phyloP scores from a whole-genome alignment of 148 eudicot genomes.

The Simmondsia chinensis region DNA sequence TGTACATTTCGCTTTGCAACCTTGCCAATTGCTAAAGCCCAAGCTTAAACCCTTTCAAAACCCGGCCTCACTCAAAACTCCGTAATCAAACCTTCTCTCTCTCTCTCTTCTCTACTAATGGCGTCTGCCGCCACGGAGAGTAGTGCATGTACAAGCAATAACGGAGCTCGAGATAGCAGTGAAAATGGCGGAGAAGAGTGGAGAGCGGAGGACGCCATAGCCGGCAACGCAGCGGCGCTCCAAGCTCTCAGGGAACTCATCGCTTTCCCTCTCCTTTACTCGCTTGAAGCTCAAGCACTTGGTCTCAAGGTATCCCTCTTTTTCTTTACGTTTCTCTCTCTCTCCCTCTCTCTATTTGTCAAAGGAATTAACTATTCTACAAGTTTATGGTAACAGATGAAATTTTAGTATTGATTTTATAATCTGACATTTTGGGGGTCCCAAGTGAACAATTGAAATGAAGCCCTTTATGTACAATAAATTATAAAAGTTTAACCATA shows the following conservation, averaged over 20 bases:
- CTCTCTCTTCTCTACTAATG: neutral
- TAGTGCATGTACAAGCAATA: constrained; percentile 6
- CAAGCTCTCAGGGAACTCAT: constrained; percentile 81
- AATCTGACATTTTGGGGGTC: no score
- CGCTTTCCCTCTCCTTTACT: constrained; percentile 44
- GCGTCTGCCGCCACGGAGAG: constrained; percentile 15
- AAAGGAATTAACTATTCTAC: no score
- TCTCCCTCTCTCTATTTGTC: neutral
- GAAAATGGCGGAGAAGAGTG: constrained; percentile 19
- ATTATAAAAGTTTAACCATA: no score
- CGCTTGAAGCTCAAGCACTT: constrained; percentile 44
- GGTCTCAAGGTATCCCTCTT: constrained; percentile 48
- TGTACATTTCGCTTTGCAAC: no score
- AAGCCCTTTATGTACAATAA: no score
- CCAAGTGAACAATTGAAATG: no score
- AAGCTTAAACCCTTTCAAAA: no score
- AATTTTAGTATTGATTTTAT: no score
- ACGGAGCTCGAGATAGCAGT: no score
- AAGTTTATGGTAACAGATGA: no score
- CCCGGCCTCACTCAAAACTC: neutral
- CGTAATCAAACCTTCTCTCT: neutral
- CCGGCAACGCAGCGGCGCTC: constrained; percentile 69
- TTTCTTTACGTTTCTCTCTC: neutral
- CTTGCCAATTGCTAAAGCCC: no score
- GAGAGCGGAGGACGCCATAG: constrained; percentile 77